A percentile compares a stretch with the other conserved stretches of the same genome.
These are phyloP conservation scores for Mycena sp. DNA, from an alignment of 1,284 basidiomycete genomes.

Conservation along the genomic window DNA sequence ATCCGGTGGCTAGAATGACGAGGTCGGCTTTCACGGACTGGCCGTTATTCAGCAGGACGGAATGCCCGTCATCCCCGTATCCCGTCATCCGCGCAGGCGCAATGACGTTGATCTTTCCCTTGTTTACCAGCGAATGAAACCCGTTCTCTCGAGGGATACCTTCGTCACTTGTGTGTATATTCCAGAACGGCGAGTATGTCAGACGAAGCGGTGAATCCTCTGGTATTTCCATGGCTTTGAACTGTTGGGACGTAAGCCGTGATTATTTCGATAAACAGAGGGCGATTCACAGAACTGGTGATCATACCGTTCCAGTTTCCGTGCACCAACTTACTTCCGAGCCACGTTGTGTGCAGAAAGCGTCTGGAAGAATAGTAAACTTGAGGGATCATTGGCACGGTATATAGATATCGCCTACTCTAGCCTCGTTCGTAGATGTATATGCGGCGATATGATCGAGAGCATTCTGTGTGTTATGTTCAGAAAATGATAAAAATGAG, in stretches of 20 bases:
- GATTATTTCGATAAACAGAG: no score
- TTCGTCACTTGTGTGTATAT: constrained; percentile 59
- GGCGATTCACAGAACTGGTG: neutral
- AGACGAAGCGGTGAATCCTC: constrained; percentile 17
- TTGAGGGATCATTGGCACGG: neutral
- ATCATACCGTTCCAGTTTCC: constrained; percentile 7
- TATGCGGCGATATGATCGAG: constrained; percentile 23
- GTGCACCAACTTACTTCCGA: constrained; percentile 41
- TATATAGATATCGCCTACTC: constrained; percentile 26
- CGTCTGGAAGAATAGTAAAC: constrained; percentile 16
- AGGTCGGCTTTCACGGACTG: constrained; percentile 50
- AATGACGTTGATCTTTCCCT: constrained; percentile 55
- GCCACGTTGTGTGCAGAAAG: constrained; percentile 53
- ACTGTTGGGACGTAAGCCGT: neutral
- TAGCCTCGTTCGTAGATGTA: constrained; percentile 45
- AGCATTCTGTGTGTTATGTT: constrained; percentile 1
- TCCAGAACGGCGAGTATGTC: constrained; percentile 49
- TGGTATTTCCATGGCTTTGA: constrained; percentile 10
- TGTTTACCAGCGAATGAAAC: constrained; percentile 50
- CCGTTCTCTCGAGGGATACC: constrained; percentile 50
- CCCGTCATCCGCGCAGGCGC: constrained; percentile 52
- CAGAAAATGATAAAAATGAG: neutral
- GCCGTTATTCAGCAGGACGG: constrained; percentile 53
- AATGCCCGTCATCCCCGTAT: constrained; percentile 50
- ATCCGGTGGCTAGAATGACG: constrained; percentile 66